Evolutionary conservation across 1,139 yeast species (phyloP).

Genomic region (Debaryomyces udenii): DNA sequence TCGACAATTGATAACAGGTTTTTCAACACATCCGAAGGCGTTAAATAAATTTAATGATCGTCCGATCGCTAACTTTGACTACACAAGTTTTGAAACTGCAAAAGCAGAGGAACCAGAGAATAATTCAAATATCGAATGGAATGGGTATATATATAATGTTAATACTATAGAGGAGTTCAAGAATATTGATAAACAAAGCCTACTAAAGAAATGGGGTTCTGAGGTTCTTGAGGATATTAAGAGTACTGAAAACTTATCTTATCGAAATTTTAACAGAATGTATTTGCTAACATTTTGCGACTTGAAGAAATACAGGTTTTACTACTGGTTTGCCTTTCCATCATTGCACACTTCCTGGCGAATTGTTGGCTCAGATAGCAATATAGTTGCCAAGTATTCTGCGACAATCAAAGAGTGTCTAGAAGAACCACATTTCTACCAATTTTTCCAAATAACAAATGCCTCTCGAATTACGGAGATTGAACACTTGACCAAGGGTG

Average conservation of each 20-base stretch:
- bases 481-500: neutral
- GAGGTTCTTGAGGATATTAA: constrained; percentile 23
- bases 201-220: constrained; percentile 52
- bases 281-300: constrained; percentile 77
- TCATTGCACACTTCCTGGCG: constrained; percentile 53
- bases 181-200: constrained; percentile 57
- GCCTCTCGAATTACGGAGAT: constrained; percentile 3
- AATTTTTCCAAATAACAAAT: constrained; percentile 17
- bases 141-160: constrained; percentile 53
- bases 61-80: constrained; percentile 43
- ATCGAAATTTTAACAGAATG: constrained; percentile 40
- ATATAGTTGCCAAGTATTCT: neutral
- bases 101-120: constrained; percentile 30
- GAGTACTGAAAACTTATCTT: constrained; percentile 15
- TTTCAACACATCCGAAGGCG: constrained; percentile 32
- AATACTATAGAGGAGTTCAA: constrained; percentile 90
- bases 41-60: constrained; percentile 46
- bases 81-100: constrained; percentile 43
- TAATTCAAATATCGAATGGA: constrained; percentile 18
- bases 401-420: constrained; percentile 13
- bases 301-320: constrained; percentile 82
- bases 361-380: constrained; percentile 13
- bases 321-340: constrained; percentile 90
- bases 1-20: constrained; percentile 41
- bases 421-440: constrained; percentile 7